phyloP scores from a whole-genome alignment of 2,329 filamentous ascomycete species.

The Verticillium tricorpus region DNA sequence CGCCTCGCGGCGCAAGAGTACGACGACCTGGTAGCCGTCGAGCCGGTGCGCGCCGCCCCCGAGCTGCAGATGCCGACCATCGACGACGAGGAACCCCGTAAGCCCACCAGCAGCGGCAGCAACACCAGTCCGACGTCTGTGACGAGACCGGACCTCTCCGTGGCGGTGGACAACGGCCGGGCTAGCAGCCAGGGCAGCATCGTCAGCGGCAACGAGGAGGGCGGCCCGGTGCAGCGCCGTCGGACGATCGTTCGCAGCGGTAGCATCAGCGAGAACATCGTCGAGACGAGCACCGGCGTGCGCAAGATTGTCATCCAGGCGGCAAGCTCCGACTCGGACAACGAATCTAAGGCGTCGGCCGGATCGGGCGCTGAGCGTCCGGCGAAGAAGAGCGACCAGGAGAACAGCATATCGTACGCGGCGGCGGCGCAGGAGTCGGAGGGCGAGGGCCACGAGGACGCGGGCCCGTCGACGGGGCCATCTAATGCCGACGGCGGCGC shows the following conservation, averaged over 20 bases:
- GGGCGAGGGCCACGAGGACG: conserved; percentile 3
- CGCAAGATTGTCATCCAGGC: conserved; percentile 15
- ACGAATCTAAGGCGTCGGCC: conserved; percentile 11
- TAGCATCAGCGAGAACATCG: conserved; percentile 15
- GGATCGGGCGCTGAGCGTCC: not conserved
- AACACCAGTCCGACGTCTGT: conserved; percentile 3
- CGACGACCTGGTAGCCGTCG: not conserved
- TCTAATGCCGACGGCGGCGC: conserved; percentile 11
- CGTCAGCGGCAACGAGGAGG: conserved; percentile 6
- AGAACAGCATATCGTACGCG: not conserved
- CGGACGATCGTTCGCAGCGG: conserved; percentile 13
- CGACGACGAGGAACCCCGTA: conserved; percentile 4
- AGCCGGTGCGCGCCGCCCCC: not conserved
- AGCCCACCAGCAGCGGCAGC: not conserved
- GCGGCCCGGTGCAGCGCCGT: conserved; percentile 6
- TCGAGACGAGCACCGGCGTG: conserved; percentile 13
- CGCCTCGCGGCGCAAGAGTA: conserved; percentile 6
- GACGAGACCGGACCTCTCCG: conserved; percentile 5
- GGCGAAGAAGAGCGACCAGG: conserved; percentile 2
- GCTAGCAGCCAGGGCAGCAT: conserved; percentile 8
- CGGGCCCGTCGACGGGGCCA: conserved; percentile 6
- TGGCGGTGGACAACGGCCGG: conserved; percentile 7
- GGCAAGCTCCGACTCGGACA: conserved; percentile 12
- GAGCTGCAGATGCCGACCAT: conserved; percentile 6
- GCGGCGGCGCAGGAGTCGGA: conserved; percentile 6